Evolutionary conservation across 176 grass and related monocot species (phyloP), one percentile per base, ranked within the genome.

Genomic region (Oropetium thomaeum): DNA sequence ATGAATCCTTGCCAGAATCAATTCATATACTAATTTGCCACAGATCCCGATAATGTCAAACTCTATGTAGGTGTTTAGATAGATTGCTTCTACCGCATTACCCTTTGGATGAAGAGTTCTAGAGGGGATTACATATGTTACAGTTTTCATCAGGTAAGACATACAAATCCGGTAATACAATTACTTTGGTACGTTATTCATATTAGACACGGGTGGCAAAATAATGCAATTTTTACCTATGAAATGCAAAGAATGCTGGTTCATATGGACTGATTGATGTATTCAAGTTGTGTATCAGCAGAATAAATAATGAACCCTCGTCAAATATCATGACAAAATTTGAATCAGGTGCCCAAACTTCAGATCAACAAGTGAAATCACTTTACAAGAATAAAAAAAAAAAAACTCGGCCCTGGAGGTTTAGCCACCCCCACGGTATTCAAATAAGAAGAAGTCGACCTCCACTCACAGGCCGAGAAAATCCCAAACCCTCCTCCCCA

Each of bases 301-400:
- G 1, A 53, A 78, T 26, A 33, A 37, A 78, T 38, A 34, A 3
- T 76, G 30, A 71, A 57, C 7, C 13, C 43, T 31, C 10, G 26
- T 49, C 10, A 81, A 64, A 3, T 70, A 62, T 44, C 14, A 28
- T 38, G 57, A 76, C 47, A 2, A 49, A 75, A 22, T 75, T 28
- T 69, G 32, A 67, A 60, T 60, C 41, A 65, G 12, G 12, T 32
- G 29, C 22, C n/a, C 30, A 57, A 61, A 70, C 37, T 64, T 72
- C 34, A 68, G 10, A 59, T 53, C 44, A 52, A 65, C 16, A 31
- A 58, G 48, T 51, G 33, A 70, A 30, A 51, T 71, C 23, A 39
- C 30, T 32, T 17, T 17, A 27, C 8, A 76, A 44, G 35, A 58
- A 57, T 28, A 1, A 55, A 62, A 10, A 62, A 30, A 14, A 15